Evolutionary conservation across 495 filamentous ascomycete species (phyloP).

Genomic region (Pyrenula massariospora): DNA sequence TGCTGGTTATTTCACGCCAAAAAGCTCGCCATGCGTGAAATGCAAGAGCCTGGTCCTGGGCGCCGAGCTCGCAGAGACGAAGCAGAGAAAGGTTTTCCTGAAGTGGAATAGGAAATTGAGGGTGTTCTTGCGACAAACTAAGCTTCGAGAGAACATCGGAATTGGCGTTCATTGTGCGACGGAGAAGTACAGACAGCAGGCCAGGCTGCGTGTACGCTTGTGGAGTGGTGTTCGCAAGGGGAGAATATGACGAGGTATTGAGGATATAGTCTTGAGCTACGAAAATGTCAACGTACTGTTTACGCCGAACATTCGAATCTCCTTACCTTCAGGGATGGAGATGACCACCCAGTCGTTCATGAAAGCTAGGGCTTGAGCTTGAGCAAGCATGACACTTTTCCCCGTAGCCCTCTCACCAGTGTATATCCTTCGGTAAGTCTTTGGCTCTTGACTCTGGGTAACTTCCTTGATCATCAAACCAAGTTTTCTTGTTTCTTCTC

Average conservation of each 20-base stretch:
- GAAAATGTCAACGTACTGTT: conserved; percentile 3
- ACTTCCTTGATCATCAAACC: conserved; percentile 46
- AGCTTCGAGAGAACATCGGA: conserved; percentile 45
- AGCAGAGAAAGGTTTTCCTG: conserved; percentile 51
- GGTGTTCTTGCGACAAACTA: conserved; percentile 46
- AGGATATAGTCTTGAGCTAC: conserved; percentile 72
- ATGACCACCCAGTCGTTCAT: conserved; percentile 81
- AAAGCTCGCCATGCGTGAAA: conserved; percentile 76
- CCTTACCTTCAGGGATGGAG: conserved; percentile 77
- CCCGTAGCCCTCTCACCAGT: conserved; percentile 63
- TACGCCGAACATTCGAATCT: no score
- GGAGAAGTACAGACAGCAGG: conserved; percentile 61
- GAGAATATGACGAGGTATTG: conserved; percentile 66
- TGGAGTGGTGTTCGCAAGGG: conserved; percentile 45
- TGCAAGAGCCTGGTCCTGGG: conserved; percentile 60
- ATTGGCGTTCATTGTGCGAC: conserved; percentile 62
- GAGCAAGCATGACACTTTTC: conserved; percentile 76
- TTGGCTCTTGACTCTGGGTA: conserved; percentile 33
- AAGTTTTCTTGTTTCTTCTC: conserved; percentile 63
- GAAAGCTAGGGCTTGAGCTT: conserved; percentile 74
- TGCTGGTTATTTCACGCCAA: conserved; percentile 62
- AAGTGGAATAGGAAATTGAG: conserved; percentile 40
- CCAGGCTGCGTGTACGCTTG: conserved; percentile 64
- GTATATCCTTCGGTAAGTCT: conserved; percentile 54
- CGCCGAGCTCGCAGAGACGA: conserved; percentile 56